Percentiles rank a stretch among this genome's conserved stretches.
These are phyloP conservation scores for Cicer pinnatifidum DNA, from an alignment of 306 rosid species.

Conservation along the genomic window DNA sequence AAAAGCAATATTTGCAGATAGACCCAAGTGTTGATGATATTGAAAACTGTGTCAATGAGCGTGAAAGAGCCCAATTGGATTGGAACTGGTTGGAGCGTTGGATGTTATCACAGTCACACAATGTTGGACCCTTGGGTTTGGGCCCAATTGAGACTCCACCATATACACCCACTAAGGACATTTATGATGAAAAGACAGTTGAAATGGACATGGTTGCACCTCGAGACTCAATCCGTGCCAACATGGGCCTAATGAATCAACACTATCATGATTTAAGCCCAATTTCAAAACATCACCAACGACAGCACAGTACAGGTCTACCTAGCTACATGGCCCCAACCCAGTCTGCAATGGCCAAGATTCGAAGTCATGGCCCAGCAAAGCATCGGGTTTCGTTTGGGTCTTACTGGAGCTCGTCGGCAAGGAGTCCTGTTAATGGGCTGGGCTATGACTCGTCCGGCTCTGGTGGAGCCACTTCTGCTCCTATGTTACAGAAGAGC, in stretches of 20 bases:
- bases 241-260: slow-evolving; percentile 42
- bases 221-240: slow-evolving; percentile 33
- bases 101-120: slow-evolving; percentile 71
- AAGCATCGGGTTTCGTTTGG: slow-evolving; percentile 55
- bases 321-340: slow-evolving; percentile 97
- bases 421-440: slow-evolving; percentile 44
- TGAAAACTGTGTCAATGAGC: slow-evolving; percentile 43
- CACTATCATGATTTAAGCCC: slow-evolving; percentile 49
- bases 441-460: slow-evolving; percentile 65
- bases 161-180: slow-evolving; percentile 50
- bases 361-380: slow-evolving; percentile 47
- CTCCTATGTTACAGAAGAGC: slow-evolving; percentile 49
- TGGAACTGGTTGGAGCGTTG: slow-evolving; percentile 92
- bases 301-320: slow-evolving; percentile 36
- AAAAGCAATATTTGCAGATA: slow-evolving; percentile 47
- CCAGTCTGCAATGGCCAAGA: slow-evolving; percentile 90
- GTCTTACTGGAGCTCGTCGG: slow-evolving; percentile 67
- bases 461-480: slow-evolving; percentile 56
- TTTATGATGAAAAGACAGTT: slow-evolving; percentile 83
- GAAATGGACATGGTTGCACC: slow-evolving; percentile 65
- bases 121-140: slow-evolving; percentile 32
- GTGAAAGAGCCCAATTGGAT: slow-evolving; percentile 65
- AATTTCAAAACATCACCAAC: slow-evolving; percentile 38
- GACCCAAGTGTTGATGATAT: slow-evolving; percentile 44
- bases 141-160: slow-evolving; percentile 47